Base-by-base conservation (phyloP, 106 monocot genomes). In the Allium cepa region DNA sequence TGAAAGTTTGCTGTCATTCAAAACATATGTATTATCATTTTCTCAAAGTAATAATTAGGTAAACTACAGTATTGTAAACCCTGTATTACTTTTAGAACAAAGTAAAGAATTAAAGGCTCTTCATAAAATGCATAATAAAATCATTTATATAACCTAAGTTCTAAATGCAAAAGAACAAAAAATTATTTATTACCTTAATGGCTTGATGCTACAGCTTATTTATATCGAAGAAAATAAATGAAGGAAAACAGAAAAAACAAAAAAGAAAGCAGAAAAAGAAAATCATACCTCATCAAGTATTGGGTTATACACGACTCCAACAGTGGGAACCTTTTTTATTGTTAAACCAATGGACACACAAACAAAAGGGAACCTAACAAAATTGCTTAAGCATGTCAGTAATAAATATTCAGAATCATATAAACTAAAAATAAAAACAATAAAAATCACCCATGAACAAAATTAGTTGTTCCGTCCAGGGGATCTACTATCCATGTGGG, bases 401-500 rank as follows among this genome's bases (percentile, higher is more conserved):
- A 60, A 26, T 18, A 26, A 22, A 22, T 6, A 48, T 27, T 9
- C 14, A 73, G 48, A 13, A 53, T 16, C 49, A 49, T 10, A 64
- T 13, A 11, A 67, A 8, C 27, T 52, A 46, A 26, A 16, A 53
- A 13, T 22, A 17, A 26, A 15, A 76, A 10, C 47, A 47, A 45
- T 26, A 65, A 11, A 22, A 64, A 57, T 18, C 69, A 97, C 96
- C 96, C 96, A 80, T 97, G 96, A 49, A 92, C 96, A 74, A 97
- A 97, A 70, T 97, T 97, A 67, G 92, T 97, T 47, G 96, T 97
- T 59, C 96, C 96, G 77, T 97, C 96, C 12, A 97, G 86, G 46
- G 96, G 96, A 56, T 97, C 96, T 9, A 97, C 86, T n/a, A 97
- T 97, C 96, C 96, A 97, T 22, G 92, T 97, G 47, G 96, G 92